Evolutionary conservation across 257 asterid species (phyloP), one percentile per base, ranked within the genome.

Genomic region (Rhazya stricta): DNA sequence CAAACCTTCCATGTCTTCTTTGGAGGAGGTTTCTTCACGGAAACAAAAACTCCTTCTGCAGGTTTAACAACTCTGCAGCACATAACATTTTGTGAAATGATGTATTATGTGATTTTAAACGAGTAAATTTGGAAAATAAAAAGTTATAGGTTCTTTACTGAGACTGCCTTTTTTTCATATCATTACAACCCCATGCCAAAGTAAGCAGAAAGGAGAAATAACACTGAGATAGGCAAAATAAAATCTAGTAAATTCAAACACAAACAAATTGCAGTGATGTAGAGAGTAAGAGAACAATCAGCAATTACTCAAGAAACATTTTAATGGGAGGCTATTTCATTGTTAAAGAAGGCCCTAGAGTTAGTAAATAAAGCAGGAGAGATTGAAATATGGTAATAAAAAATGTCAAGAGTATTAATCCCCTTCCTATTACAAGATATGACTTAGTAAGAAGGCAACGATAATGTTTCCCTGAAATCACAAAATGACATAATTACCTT

Each of bases 1-100:
- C 84, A 73, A 75, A 94, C 99, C 96, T 92, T 91, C 99, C 99
- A 95, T 84, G 91, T 80, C 87, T 87, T 91, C 86, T 70, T 84
- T 66, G 87, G 94, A 85, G 94, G 86, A 84, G 90, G 89, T 83
- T 89, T 95, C 93, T 88, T 95, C 74, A 91, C 96, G 69, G 99
- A 95, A 85, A 89, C 90, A 82, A 80, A 91, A 78, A 81, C 90
- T 81, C 95, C 99, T 86, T 90, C 99, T 77, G 93, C 88, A 81
- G 91, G 96, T 84, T 86, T 92, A 60, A 91, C 96, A 80, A 95
- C 91, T 83, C 99, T 95, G 90, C 79, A 81, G 77, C 82, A 86
- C 74, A 77, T 69, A 73, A n/a, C 61, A 77, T 37, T 48, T 74
- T 72, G 72, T 60, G 67, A 66, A 78, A 78, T 77, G 79, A 67